Conservation (phyloP, 2,329 filamentous ascomycete species). For the Aspergillus persii region DNA sequence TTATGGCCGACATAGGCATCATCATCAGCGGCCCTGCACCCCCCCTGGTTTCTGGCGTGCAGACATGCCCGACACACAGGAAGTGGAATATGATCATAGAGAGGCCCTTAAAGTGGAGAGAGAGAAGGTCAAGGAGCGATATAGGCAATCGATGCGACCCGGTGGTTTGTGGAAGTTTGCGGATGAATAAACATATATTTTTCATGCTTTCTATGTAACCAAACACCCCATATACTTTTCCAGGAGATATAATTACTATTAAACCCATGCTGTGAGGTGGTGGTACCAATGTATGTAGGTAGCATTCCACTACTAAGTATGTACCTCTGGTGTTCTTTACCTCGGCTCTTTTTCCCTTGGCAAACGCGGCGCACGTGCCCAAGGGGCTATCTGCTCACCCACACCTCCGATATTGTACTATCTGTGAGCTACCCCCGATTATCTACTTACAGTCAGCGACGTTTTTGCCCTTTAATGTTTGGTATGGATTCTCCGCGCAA, state of each 20-base stretch:
- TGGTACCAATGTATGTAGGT: no score
- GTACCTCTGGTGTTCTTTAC: background rate
- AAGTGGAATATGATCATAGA: conserved; percentile 63
- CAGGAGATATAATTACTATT: background rate
- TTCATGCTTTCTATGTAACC: background rate
- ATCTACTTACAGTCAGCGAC: no score
- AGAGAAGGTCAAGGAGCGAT: conserved; percentile 67
- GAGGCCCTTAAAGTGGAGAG: conserved; percentile 64
- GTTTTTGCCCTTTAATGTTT: conserved; percentile 2
- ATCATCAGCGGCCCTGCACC: conserved; percentile 67
- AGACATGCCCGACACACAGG: conserved; percentile 87
- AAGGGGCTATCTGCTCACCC: conserved; percentile 1
- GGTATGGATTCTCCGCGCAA: conserved; percentile 35
- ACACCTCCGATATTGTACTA: background rate
- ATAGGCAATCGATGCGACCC: conserved; percentile 75
- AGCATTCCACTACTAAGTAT: background rate
- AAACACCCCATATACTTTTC: background rate
- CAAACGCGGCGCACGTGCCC: conserved; percentile 26
- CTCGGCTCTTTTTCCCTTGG: conserved; percentile 24
- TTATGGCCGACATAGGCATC: conserved; percentile 73
- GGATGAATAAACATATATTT: conserved; percentile 60
- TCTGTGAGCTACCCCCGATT: background rate
- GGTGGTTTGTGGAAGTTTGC: conserved; percentile 77
- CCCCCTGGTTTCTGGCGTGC: conserved; percentile 89
- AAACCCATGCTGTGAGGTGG: background rate